Evolutionary conservation across 1,284 basidiomycete species (phyloP).

Genomic region (Leucoagaricus sp.): DNA sequence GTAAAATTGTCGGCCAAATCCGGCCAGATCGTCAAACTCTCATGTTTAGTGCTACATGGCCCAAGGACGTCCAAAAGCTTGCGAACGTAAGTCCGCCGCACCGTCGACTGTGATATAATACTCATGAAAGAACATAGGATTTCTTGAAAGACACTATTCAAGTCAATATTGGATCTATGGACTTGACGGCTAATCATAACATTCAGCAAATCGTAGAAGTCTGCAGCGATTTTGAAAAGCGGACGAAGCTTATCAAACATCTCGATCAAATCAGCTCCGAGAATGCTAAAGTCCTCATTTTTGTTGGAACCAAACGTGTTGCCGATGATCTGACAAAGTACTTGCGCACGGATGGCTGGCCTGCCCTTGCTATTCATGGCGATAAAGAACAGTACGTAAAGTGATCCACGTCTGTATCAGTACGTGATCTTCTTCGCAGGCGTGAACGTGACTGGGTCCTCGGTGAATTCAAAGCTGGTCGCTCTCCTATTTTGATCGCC

Average conservation of each 20-base stretch:
- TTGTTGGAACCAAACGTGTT: conserved; percentile 96
- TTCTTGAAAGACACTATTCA: conserved; percentile 97
- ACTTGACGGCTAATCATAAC: conserved; percentile 97
- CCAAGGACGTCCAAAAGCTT: conserved; percentile 98
- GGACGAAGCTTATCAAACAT: conserved; percentile 94
- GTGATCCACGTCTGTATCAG: conserved; percentile 12
- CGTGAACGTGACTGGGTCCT: conserved; percentile 99
- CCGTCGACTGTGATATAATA: background rate
- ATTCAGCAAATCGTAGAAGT: conserved; percentile 96
- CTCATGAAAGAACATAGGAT: conserved; percentile 54
- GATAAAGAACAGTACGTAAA: conserved; percentile 92
- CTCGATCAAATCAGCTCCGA: conserved; percentile 95
- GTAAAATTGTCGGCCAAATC: conserved; percentile 97
- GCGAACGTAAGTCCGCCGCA: conserved; percentile 62
- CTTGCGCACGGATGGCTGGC: conserved; percentile 97
- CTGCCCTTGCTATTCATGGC: conserved; percentile 97
- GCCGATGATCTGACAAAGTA: conserved; percentile 99
- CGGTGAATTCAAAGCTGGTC: conserved; percentile 96
- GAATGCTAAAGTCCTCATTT: conserved; percentile 98
- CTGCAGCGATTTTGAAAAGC: conserved; percentile 98
- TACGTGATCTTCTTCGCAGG: conserved; percentile 41
- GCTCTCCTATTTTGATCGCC: conserved; percentile 97
- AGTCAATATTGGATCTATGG: conserved; percentile 99
- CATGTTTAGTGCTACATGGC: conserved; percentile 99
- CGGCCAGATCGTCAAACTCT: conserved; percentile 94